Base-by-base conservation (phyloP, 495 filamentous ascomycete species). In the Cudoniella acicularis region DNA sequence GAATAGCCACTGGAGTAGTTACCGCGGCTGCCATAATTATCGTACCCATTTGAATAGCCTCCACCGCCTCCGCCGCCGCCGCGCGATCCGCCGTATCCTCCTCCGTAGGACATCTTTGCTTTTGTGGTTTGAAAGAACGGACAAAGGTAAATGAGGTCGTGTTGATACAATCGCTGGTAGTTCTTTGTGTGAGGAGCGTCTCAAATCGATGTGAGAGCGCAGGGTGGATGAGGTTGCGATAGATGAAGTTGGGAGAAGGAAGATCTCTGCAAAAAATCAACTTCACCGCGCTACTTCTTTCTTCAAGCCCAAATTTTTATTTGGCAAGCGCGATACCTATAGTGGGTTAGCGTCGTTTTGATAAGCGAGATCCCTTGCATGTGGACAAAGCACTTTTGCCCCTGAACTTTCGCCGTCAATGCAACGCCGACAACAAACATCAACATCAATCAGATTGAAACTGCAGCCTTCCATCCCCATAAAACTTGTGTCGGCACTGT, bases 1-100 rank as follows among this genome's bases (percentile, higher is more conserved):
- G 58, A 60, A 54, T 65, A 64, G 54, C 62, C 59, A 61, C 59
- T 69, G 57, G 60, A 65, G 52, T 61, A 69, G 48, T 64, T 61
- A 52, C 57, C 50, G 40, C 58, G 56, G 49, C 60, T 30, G 42
- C 56, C 30, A 52, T 51, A 49, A 24, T 56, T 54, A 64, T 64
- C 61, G 47, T 67, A 69, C 61, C 67, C 63, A 30, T 60, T 57
- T 20, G 42, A 49, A 23, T 57, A 51, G 20, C 57, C 50, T 56
- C 63, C 62, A 27, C 63, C 54, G 20, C n/a, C n/a, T n/a, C 62
- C 48, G 41, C 64, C 55, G 21, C 66, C 60, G 54, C 64, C 60
- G 25, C 57, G n/a, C 48, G 16, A 27, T 24, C 56, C 54, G 3
- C 65, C 65, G 48, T 63, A 64, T 30, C 55, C 64, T 24, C 60